These are phyloP conservation scores for Boletus rufocinnamomeus DNA, from an alignment of 768 basidiomycete species.

Conservation along the genomic window DNA sequence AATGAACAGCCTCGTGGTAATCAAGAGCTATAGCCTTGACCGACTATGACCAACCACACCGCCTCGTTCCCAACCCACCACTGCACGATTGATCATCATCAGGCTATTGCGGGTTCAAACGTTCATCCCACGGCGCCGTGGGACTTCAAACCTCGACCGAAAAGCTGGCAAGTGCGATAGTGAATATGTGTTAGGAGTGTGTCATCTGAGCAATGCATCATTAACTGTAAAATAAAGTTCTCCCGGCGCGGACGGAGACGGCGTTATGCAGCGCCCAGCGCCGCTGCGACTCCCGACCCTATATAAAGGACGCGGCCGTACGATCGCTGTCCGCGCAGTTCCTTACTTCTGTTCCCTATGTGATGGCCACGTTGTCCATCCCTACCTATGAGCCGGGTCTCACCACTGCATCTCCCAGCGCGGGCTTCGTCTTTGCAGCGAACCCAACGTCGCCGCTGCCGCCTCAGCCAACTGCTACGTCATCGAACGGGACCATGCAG, in stretches of 20 bases:
- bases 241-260: background rate
- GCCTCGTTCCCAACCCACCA: background rate
- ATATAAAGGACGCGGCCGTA: background rate
- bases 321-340: background rate
- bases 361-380: background rate
- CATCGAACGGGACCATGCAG: slow-evolving; percentile 8
- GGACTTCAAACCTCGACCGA: background rate
- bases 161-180: too few relatives aligned
- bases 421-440: background rate
- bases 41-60: background rate
- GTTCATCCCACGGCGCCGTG: too few relatives aligned
- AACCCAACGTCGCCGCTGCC: background rate
- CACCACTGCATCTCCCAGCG: background rate
- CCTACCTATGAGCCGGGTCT: background rate
- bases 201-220: background rate
- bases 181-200: too few relatives aligned
- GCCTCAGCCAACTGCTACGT: background rate
- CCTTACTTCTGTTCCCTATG: background rate
- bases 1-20: background rate
- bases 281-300: too few relatives aligned
- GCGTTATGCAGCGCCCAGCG: background rate
- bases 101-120: background rate
- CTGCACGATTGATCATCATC: background rate
- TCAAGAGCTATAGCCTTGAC: background rate
- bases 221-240: background rate